These are phyloP conservation scores for Colletotrichum siamense DNA, from an alignment of 2,329 filamentous ascomycete species.

Conservation along the genomic window DNA sequence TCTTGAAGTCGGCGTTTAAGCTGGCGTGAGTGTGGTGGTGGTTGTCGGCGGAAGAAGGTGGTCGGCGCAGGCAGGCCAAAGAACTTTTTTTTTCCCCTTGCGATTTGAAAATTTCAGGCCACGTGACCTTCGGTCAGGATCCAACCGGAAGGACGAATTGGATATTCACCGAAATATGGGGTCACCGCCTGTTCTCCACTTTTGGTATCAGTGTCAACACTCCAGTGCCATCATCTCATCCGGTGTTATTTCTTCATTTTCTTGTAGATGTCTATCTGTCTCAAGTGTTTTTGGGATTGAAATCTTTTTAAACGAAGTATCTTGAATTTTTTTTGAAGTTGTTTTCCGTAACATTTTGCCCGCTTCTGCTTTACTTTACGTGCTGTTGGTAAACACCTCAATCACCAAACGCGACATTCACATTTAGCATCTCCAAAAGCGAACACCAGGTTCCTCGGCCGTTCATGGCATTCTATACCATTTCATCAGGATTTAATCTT, in stretches of 20 bases:
- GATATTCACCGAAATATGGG: not conserved
- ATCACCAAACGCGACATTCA: not conserved
- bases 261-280: not conserved
- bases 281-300: not conserved
- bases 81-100: slow-evolving; percentile 7
- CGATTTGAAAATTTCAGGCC: not conserved
- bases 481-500: not conserved
- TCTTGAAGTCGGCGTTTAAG: not conserved
- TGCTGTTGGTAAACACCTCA: not conserved
- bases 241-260: not conserved
- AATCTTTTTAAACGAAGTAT: not conserved
- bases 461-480: not conserved
- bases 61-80: not conserved
- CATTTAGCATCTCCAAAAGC: not conserved
- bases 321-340: not conserved
- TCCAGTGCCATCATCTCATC: not conserved
- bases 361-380: not conserved
- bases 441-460: not conserved
- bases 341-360: not conserved
- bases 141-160: not conserved
- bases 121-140: not conserved
- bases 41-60: not conserved
- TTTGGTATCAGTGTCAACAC: not conserved
- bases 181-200: not conserved
- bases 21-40: not conserved